Conservation (phyloP, 768 basidiomycete genomes). For the Suillus cothurnatus region DNA sequence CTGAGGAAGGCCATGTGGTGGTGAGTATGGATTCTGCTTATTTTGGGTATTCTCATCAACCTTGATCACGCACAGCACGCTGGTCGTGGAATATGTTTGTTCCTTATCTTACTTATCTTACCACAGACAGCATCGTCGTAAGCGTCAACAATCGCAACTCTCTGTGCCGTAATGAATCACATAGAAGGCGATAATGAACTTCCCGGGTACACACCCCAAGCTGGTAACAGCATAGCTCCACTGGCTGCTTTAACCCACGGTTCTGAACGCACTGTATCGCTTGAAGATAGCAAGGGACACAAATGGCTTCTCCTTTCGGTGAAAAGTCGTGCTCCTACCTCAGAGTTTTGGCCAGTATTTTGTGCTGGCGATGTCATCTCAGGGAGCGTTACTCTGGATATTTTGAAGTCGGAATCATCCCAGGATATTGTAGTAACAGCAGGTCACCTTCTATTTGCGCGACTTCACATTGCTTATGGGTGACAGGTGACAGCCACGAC, state of each 20-base stretch:
- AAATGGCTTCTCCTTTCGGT: constrained; percentile 53
- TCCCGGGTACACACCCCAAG: constrained; percentile 20
- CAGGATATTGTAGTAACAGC: constrained; percentile 49
- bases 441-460: neutral
- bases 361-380: constrained; percentile 49
- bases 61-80: neutral
- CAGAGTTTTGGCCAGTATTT: constrained; percentile 47
- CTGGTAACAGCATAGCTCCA: constrained; percentile 6
- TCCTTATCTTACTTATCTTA: neutral
- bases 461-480: neutral
- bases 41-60: constrained; percentile 1
- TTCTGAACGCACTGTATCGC: constrained; percentile 41
- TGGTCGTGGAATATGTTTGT: neutral
- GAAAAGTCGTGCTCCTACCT: constrained; percentile 41
- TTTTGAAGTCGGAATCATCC: constrained; percentile 49
- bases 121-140: neutral
- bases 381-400: constrained; percentile 53
- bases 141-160: neutral
- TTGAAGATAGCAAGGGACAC: constrained; percentile 42
- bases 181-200: constrained; percentile 16
- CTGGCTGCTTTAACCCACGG: neutral
- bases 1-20: neutral
- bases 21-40: neutral
- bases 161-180: neutral
- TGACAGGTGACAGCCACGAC: constrained; percentile 48